Evolutionary conservation across 2,329 filamentous ascomycete genomes (phyloP), one percentile per base, ranked within the genome.

Genomic region (Trichoderma atrobrunneum): DNA sequence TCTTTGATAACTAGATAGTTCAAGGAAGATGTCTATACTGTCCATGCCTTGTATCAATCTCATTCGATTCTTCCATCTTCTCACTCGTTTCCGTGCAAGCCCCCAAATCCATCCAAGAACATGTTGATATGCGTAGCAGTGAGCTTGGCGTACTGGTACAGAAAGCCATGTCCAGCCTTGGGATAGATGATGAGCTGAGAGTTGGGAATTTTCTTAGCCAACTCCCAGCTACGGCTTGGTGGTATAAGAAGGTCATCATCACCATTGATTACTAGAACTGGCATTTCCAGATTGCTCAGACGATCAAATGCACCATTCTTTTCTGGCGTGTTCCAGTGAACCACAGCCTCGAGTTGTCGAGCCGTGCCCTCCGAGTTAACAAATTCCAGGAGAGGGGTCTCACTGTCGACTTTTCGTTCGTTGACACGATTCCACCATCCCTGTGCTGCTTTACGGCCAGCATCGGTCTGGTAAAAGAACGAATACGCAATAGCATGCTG

Each of bases 211-310:
- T 18, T 64, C 24, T 64, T 51, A 11, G 59, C 39, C 21, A 65
- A 24, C 5, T 65, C 32, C 39, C 62, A 65, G 36, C 62, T 39
- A 10, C n/a, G 36, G 8, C 12, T 62, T 3, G 59, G 34, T 10
- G 59, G 54, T 18, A 57, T 26, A 18, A 57, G 54, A 57, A 57
- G 54, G 26, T 57, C 54, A n/a, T 57, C 16, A 78, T 75, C 75
- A 80, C 81, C 81, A 68, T 82, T 81, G 12, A 79, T 78, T 59
- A 83, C 79, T 26, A 83, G 65, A 1, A 83, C 79, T 1, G 81
- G 81, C 56, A 82, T 75, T 30, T 73, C 71, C 18, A 83, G 74
- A 73, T 79, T 76, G 5, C 76, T 72, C 21, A 83, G 74, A 4
- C 81, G 74, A 51, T 79, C 73, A 64, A 79, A 82, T 26, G 63